Percentiles rank a stretch among this genome's conserved stretches.
These are phyloP conservation scores for Salvia sclarea DNA, from an alignment of 305 asterid species.

Conservation along the genomic window DNA sequence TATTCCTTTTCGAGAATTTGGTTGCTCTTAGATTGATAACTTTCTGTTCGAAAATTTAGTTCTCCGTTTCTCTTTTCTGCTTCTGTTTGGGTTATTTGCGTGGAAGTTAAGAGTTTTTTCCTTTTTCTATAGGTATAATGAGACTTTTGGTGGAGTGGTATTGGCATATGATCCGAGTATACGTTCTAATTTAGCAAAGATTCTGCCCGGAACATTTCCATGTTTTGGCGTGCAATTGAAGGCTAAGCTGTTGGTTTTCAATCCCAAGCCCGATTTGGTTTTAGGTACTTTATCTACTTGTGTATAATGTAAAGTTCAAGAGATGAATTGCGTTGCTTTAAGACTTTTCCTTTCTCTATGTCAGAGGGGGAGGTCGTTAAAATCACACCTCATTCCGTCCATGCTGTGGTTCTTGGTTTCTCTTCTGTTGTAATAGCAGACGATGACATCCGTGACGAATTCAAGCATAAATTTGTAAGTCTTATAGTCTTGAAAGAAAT, in stretches of 20 bases:
- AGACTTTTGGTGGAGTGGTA: constrained; percentile 73
- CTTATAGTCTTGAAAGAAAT: neutral
- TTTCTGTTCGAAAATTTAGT: neutral
- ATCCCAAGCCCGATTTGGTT: constrained; percentile 59
- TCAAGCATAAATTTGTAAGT: constrained; percentile 51
- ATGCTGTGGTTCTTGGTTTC: constrained; percentile 35
- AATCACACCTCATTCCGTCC: constrained; percentile 27
- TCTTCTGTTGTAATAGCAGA: constrained; percentile 31
- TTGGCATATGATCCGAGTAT: constrained; percentile 66
- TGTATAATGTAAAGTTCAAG: neutral
- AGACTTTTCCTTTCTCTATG: neutral
- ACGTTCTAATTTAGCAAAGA: constrained; percentile 49
- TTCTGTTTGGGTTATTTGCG: neutral
- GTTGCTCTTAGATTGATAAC: neutral
- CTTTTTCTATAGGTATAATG: constrained; percentile 50
- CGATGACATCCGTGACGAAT: constrained; percentile 38
- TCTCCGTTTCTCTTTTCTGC: neutral
- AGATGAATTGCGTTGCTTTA: neutral
- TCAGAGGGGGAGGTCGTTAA: constrained; percentile 37
- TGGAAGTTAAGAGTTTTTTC: neutral
- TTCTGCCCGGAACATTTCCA: constrained; percentile 65
- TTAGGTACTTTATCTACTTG: constrained; percentile 47
- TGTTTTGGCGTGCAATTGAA: constrained; percentile 56
- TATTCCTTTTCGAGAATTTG: neutral
- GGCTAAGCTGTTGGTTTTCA: constrained; percentile 37